Evolutionary conservation across 352 stramenopile species (phyloP).

Genomic region (Pythium sp.): DNA sequence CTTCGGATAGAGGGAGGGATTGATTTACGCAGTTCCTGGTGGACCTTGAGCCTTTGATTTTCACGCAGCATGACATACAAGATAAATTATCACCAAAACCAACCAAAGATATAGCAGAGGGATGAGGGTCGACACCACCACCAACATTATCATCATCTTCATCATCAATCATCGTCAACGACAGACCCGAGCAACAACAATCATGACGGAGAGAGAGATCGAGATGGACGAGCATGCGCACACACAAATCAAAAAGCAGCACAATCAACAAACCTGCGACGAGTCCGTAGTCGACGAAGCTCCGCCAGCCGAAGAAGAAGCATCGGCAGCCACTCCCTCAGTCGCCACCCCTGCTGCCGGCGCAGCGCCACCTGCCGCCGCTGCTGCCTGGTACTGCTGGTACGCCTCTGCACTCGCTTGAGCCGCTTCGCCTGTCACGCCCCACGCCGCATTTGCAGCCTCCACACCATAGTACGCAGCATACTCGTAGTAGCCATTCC

Average conservation of each 20-base stretch:
- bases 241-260: slow-evolving; percentile 26
- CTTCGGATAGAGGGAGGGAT: slow-evolving; percentile 11
- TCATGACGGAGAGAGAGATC: slow-evolving; percentile 18
- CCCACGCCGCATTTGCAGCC: slow-evolving; percentile 81
- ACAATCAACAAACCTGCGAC: slow-evolving; percentile 67
- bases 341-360: slow-evolving; percentile 14
- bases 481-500: slow-evolving; percentile 89
- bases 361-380: slow-evolving; percentile 18
- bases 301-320: slow-evolving; percentile 17
- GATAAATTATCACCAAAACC: slow-evolving; percentile 27
- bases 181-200: slow-evolving; percentile 13
- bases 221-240: slow-evolving; percentile 10
- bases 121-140: slow-evolving; percentile 22
- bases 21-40: slow-evolving; percentile 51
- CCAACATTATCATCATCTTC: slow-evolving; percentile 24
- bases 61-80: slow-evolving; percentile 25
- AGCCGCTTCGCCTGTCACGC: slow-evolving; percentile 71
- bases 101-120: slow-evolving; percentile 19
- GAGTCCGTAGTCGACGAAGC: slow-evolving; percentile 19
- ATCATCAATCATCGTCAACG: slow-evolving; percentile 20
- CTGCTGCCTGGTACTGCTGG: slow-evolving; percentile 66
- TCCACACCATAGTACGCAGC: slow-evolving; percentile 87
- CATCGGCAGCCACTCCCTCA: slow-evolving; percentile 11
- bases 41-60: slow-evolving; percentile 55
- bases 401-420: slow-evolving; percentile 69